phyloP scores from a whole-genome alignment of 768 basidiomycete species.

The Xerocomellus intermedius region DNA sequence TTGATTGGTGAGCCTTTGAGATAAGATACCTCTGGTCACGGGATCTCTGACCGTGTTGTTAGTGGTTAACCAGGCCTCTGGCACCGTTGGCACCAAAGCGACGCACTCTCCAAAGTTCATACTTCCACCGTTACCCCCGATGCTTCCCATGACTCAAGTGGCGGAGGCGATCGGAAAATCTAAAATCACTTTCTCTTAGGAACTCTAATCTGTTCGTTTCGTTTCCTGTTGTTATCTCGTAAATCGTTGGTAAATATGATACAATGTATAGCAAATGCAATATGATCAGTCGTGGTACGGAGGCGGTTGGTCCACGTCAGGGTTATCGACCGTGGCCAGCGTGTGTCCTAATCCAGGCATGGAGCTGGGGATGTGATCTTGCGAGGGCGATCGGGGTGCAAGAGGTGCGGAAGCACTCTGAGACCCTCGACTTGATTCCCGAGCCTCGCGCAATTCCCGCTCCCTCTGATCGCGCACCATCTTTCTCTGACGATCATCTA shows the following conservation, averaged over 20 bases:
- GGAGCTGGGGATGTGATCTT: background rate
- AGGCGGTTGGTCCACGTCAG: slow-evolving; percentile 18
- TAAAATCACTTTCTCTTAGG: slow-evolving; percentile 4
- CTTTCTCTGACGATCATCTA: slow-evolving; percentile 73
- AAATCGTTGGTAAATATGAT: slow-evolving; percentile 3
- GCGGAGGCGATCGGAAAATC: slow-evolving; percentile 14
- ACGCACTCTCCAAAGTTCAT: slow-evolving; percentile 34
- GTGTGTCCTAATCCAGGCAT: slow-evolving; percentile 31
- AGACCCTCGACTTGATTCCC: slow-evolving; percentile 26
- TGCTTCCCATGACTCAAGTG: slow-evolving; percentile 24
- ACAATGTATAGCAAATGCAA: background rate
- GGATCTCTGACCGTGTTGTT: background rate
- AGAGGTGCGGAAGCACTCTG: background rate
- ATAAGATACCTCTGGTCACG: background rate
- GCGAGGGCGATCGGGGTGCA: background rate
- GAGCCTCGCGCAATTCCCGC: slow-evolving; percentile 45
- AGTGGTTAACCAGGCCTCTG: background rate
- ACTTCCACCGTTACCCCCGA: no score
- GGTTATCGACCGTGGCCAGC: slow-evolving; percentile 10
- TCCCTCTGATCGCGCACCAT: slow-evolving; percentile 58
- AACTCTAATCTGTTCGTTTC: background rate
- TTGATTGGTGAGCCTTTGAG: slow-evolving; percentile 15
- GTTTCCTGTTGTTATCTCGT: background rate
- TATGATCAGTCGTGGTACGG: slow-evolving; percentile 16
- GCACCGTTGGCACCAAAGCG: background rate